These are phyloP conservation scores for Castanea sativa DNA, from an alignment of 306 rosid genomes.

Conservation along the genomic window DNA sequence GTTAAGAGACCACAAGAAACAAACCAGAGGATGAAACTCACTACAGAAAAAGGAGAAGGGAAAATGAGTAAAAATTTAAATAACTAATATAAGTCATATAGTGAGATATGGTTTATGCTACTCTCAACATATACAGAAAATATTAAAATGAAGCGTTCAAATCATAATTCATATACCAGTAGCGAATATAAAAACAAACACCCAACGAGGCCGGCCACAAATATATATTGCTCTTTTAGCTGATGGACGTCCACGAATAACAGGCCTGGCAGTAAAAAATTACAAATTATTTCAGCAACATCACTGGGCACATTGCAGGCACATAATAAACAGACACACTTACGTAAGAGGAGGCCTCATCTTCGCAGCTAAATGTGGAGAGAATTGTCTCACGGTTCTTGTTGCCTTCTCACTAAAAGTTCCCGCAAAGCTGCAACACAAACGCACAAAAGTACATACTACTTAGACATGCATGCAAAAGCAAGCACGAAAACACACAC, in stretches of 20 bases:
- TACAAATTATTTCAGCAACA: constrained; percentile 23
- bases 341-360: constrained; percentile 99
- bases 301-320: background rate
- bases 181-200: constrained; percentile 69
- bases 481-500: background rate
- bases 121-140: constrained; percentile 18
- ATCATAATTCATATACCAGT: constrained; percentile 53
- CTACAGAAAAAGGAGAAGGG: constrained; percentile 35
- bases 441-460: background rate
- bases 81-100: background rate
- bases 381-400: constrained; percentile 83
- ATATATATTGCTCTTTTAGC: constrained; percentile 82
- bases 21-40: constrained; percentile 80
- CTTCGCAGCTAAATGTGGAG: constrained; percentile 96
- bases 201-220: constrained; percentile 95
- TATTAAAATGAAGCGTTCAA: background rate
- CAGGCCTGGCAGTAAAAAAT: constrained; percentile 71
- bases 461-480: background rate
- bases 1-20: constrained; percentile 80
- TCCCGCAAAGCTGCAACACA: constrained; percentile 85
- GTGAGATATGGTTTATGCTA: constrained; percentile 1
- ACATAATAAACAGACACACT: constrained; percentile 34
- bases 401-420: constrained; percentile 90
- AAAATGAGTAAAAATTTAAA: constrained; percentile 1
- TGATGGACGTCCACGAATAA: constrained; percentile 97